Percentiles rank a stretch among this genome's conserved stretches.
These are phyloP conservation scores for Glarea lozoyensis DNA, from an alignment of 495 filamentous ascomycete species.

Conservation along the genomic window DNA sequence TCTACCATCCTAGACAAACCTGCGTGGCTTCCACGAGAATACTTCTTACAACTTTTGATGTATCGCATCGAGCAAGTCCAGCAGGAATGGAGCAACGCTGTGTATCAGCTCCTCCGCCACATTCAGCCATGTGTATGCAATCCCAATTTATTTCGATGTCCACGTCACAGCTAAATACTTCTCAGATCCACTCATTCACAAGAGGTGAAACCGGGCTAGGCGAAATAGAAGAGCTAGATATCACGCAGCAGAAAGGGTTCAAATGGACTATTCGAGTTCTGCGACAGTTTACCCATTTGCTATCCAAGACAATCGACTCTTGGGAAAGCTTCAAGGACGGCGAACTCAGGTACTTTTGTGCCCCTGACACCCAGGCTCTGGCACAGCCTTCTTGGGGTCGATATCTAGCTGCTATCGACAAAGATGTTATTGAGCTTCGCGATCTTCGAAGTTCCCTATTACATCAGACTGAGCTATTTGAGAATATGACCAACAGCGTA, in stretches of 20 bases:
- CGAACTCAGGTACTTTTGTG: conserved; percentile 5
- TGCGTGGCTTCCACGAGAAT: not conserved
- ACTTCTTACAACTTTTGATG: not conserved
- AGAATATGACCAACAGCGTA: conserved; percentile 10
- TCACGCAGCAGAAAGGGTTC: conserved; percentile 5
- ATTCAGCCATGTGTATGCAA: conserved; percentile 3
- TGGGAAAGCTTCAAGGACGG: conserved; percentile 9
- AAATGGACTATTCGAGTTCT: conserved; percentile 7
- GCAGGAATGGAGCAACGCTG: conserved; percentile 4
- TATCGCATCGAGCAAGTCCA: conserved; percentile 3
- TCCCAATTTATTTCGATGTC: not conserved
- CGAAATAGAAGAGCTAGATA: not conserved
- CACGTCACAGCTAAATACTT: not conserved
- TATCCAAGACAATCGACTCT: conserved; percentile 6
- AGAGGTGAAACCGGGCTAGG: not conserved
- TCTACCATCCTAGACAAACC: not conserved
- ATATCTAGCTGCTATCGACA: conserved; percentile 4
- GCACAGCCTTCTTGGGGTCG: not conserved
- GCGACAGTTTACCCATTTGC: conserved; percentile 1
- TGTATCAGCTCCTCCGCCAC: not conserved
- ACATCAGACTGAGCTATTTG: conserved; percentile 5
- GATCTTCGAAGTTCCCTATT: conserved; percentile 2
- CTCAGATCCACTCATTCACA: conserved; percentile 5
- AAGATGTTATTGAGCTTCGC: conserved; percentile 5
- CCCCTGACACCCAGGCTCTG: not conserved